Conservation (phyloP, 2,329 filamentous ascomycete genomes). For the Pezicula carpinea region DNA sequence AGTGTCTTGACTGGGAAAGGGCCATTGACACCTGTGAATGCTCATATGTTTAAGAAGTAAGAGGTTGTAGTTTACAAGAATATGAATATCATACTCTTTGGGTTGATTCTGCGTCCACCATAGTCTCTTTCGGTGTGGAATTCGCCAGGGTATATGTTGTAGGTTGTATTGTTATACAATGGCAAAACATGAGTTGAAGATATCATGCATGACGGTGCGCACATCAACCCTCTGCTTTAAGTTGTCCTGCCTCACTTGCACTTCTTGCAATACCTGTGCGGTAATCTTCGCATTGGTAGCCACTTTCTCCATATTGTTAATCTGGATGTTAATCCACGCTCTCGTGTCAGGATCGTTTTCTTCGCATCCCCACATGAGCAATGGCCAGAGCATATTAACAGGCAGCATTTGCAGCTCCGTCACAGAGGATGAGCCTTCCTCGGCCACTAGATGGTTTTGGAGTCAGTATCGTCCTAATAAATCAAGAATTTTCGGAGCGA, state of each 20-base stretch:
- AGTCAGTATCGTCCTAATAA: too few relatives aligned
- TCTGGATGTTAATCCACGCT: slow-evolving; percentile 45
- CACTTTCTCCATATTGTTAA: slow-evolving; percentile 42
- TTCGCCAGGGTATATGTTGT: too few relatives aligned
- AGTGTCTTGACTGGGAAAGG: slow-evolving; percentile 41
- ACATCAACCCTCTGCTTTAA: slow-evolving; percentile 38
- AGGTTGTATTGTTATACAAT: slow-evolving; percentile 6
- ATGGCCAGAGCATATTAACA: slow-evolving; percentile 53
- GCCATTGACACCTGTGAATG: slow-evolving; percentile 27
- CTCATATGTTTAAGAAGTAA: slow-evolving; percentile 10
- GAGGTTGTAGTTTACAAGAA: too few relatives aligned
- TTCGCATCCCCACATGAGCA: slow-evolving; percentile 51
- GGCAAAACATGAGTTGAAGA: slow-evolving; percentile 16
- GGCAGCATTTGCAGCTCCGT: slow-evolving; percentile 40
- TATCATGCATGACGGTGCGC: slow-evolving; percentile 40
- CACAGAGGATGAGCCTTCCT: slow-evolving; percentile 26
- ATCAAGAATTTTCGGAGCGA: too few relatives aligned
- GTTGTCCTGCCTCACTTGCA: slow-evolving; percentile 39
- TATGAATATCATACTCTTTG: too few relatives aligned
- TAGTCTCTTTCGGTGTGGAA: too few relatives aligned
- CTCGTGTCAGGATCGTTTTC: slow-evolving; percentile 44
- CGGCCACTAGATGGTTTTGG: slow-evolving; percentile 25
- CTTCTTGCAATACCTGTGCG: slow-evolving; percentile 40
- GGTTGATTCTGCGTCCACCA: too few relatives aligned
- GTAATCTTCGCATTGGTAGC: slow-evolving; percentile 40